These are phyloP conservation scores for Cryphonectria japonica DNA, from an alignment of 2,329 filamentous ascomycete genomes.

Conservation along the genomic window DNA sequence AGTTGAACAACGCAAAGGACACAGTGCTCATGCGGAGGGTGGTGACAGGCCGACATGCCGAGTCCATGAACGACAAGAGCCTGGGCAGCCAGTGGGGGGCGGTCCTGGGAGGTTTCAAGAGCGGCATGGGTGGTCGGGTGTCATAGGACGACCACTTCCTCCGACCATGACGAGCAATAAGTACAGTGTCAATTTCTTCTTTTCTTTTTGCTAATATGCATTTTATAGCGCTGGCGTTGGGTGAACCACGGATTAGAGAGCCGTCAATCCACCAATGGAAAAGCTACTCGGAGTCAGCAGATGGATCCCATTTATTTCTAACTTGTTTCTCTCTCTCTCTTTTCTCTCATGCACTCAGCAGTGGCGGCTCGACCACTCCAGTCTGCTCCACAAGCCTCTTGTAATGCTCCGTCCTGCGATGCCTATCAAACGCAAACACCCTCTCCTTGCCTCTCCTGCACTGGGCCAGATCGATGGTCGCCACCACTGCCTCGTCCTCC, in stretches of 20 bases:
- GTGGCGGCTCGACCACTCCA: constrained; percentile 38
- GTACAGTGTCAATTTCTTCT: not conserved
- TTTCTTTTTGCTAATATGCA: not conserved
- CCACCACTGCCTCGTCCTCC: constrained; percentile 54
- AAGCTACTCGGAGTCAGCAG: not conserved
- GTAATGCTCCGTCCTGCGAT: constrained; percentile 50
- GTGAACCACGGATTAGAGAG: not conserved
- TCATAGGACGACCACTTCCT: constrained; percentile 2
- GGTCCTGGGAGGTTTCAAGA: constrained; percentile 56
- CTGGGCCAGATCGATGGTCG: constrained; percentile 52
- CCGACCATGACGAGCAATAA: not conserved
- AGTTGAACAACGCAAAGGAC: constrained; percentile 68
- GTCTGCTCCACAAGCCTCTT: constrained; percentile 45
- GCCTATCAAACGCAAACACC: constrained; percentile 50
- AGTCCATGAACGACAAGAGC: constrained; percentile 49
- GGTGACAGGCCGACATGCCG: constrained; percentile 63
- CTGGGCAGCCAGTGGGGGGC: constrained; percentile 52
- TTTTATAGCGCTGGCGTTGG: constrained; percentile 17
- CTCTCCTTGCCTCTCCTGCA: constrained; percentile 53
- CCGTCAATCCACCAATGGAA: not conserved
- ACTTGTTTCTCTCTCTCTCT: not conserved
- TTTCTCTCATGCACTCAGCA: constrained; percentile 26
- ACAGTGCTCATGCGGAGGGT: constrained; percentile 76
- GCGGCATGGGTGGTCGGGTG: constrained; percentile 43
- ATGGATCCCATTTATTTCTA: not conserved